Conservation (phyloP, 2,329 filamentous ascomycete genomes). For the Simplicillium aogashimaense region DNA sequence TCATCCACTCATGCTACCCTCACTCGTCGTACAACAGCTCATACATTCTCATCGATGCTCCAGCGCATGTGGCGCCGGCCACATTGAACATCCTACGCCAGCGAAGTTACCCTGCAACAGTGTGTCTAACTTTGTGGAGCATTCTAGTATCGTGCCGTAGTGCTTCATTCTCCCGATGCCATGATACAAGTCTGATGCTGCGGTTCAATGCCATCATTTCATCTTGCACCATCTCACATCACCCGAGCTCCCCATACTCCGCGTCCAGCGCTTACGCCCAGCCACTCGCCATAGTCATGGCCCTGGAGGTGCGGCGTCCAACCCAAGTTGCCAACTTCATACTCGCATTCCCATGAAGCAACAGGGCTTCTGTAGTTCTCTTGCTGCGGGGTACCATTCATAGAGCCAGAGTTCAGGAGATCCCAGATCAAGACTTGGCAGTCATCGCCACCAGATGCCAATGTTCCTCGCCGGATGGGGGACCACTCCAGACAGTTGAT, state of each 20-base stretch:
- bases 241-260: slow-evolving; percentile 68
- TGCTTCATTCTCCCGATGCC: neutral
- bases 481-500: slow-evolving; percentile 97
- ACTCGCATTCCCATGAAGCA: slow-evolving; percentile 76
- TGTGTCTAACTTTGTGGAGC: too few species aligned
- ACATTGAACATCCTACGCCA: too few species aligned
- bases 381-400: slow-evolving; percentile 38
- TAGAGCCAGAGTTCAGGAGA: slow-evolving; percentile 54
- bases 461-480: slow-evolving; percentile 71
- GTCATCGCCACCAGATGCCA: slow-evolving; percentile 89
- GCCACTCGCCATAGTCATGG: slow-evolving; percentile 67
- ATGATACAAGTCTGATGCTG: neutral
- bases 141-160: slow-evolving; percentile 1
- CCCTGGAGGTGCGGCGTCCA: slow-evolving; percentile 69
- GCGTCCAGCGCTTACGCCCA: slow-evolving; percentile 71
- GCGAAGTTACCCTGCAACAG: too few species aligned
- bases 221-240: slow-evolving; percentile 18
- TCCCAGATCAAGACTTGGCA: slow-evolving; percentile 92
- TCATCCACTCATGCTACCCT: too few species aligned
- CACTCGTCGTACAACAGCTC: too few species aligned
- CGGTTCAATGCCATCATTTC: slow-evolving; percentile 2
- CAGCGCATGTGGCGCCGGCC: too few species aligned
- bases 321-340: slow-evolving; percentile 75
- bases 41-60: too few species aligned
- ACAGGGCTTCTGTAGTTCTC: slow-evolving; percentile 58